These are phyloP conservation scores for Lachnellula willkommii DNA, from an alignment of 2,329 filamentous ascomycete genomes.

Conservation along the genomic window DNA sequence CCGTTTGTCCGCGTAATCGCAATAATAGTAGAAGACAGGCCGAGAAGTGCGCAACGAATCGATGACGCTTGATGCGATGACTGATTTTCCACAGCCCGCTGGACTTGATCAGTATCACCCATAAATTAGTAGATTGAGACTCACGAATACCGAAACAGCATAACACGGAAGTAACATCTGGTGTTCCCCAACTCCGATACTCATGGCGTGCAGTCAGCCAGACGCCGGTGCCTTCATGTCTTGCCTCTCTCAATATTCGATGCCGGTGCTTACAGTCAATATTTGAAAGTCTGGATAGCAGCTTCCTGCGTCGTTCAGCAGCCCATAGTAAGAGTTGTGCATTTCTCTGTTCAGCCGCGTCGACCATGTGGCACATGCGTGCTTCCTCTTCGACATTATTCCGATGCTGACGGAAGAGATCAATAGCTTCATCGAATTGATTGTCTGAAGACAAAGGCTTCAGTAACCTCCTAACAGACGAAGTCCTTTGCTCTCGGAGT, in stretches of 20 bases:
- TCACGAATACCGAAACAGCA: slow-evolving; percentile 17
- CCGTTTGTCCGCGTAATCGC: slow-evolving; percentile 17
- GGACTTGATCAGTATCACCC: neutral
- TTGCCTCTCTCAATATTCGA: slow-evolving; percentile 3
- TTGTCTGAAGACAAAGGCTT: slow-evolving; percentile 7
- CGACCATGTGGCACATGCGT: slow-evolving; percentile 11
- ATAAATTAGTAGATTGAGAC: neutral
- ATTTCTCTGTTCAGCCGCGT: slow-evolving; percentile 10
- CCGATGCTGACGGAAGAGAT: slow-evolving; percentile 11
- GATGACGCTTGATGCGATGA: slow-evolving; percentile 11
- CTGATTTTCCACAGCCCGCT: slow-evolving; percentile 16
- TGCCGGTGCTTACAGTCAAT: slow-evolving; percentile 6
- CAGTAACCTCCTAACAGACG: slow-evolving; percentile 3
- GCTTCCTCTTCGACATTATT: slow-evolving; percentile 13
- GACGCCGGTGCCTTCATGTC: slow-evolving; percentile 10
- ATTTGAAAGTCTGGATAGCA: slow-evolving; percentile 7
- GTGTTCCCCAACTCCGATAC: slow-evolving; percentile 4
- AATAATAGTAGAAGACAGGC: slow-evolving; percentile 10
- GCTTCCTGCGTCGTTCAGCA: neutral
- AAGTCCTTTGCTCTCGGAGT: slow-evolving; percentile 8
- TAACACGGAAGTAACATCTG: slow-evolving; percentile 1
- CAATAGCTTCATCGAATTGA: slow-evolving; percentile 9
- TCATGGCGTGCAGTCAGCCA: slow-evolving; percentile 7
- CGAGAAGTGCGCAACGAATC: neutral
- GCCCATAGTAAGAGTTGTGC: slow-evolving; percentile 3